Base-by-base conservation (phyloP, 2,329 filamentous ascomycete genomes). In the Kalmusia sp. region DNA sequence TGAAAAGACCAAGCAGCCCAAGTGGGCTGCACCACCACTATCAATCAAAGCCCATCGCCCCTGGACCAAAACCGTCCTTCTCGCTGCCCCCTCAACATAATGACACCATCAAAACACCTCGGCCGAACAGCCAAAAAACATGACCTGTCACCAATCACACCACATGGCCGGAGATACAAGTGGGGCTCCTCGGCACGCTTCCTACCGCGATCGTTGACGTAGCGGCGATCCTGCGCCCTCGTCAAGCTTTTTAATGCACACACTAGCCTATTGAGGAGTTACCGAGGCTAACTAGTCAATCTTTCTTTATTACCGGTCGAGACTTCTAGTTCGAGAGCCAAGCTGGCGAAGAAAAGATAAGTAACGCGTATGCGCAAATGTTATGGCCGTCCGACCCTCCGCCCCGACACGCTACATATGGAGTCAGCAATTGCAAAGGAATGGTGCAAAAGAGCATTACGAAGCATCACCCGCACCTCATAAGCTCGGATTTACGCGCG, bases 201-300 rank as follows among this genome's bases (percentile, higher is more conserved):
- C 22, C n/a, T 17, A 9, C 14, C 38, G 14, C 6, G 19, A 37
- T 27, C n/a, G 22, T 35, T 37, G 31, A 46, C 31, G 31, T 46
- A 46, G 31, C 43, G 43, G 31, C 31, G 43, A 46, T 46, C 43
- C n/a, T 12, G 12, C 19, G 38, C 22, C 6, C 11, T 4, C 8
- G 8, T 41, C 38, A 41, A 28, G 43, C 31, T 24, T 46, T 35
- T 46, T 35, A 5, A 15, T 15, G 2, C 6, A 4, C 19, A 1
- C 19, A 9, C 43, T 46, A 46, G 30, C 30, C 19, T 4, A 27
- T 27, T 6, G 4, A n/a, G 21, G 15, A 37, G 2, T 4, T 46
- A 19, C 43, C 43, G 43, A 46, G 43, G 43, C 21, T 35, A 11
- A 35, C 43, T 35, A 37, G 21, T 37, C 31, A 35, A 15, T 12